Base-by-base conservation (phyloP, 495 filamentous ascomycete genomes). In the Penicillium paxilli region DNA sequence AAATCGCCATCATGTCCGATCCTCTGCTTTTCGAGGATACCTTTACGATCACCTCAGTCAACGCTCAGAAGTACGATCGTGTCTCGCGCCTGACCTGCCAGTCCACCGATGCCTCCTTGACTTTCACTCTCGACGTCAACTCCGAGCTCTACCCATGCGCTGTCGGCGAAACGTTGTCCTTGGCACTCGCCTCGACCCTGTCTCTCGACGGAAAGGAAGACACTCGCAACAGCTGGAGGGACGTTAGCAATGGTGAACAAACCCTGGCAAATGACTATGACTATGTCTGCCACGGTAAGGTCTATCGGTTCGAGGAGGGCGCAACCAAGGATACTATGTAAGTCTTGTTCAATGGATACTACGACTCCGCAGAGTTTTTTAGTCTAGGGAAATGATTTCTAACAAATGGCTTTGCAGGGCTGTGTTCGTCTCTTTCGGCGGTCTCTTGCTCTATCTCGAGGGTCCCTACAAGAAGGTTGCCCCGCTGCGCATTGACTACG, bases 221-320 rank as follows among this genome's bases (percentile, higher is more conserved):
- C 33, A 63, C 60, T 32, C 72, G 73, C 11, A 65, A 64, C 10
- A 90, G 91, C 40, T 96, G 92, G 92, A 84, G 90, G 65, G 88
- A 92, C 44, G 79, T 86, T 22, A 80, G 77, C 58, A 79, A 84
- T 69, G 86, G 83, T 25, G 91, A 96, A 67, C 73, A 83, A 46
- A 90, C 84, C 10, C 76, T 99, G 33, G 92, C 94, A 19, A 92
- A 98, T 69, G 85, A 89, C 70, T 99, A 85, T 55, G 95, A 99
- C 62, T 99, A 99, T 69, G 94, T 98, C 41, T 96, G 92, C 71
- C 85, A 96, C 71, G 94, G 94, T 54, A 98, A 97, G 84, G 87
- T 96, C 28, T 99, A 99, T 77, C 87, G 91, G 60, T 97, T 98
- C 68, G 91, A 95, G 73, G 94, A 97, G 69, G 89, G 82, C 38